Evolutionary conservation across 2,329 filamentous ascomycete genomes (phyloP), one percentile per base, ranked within the genome.

Genomic region (Aspergillus tubingensis): DNA sequence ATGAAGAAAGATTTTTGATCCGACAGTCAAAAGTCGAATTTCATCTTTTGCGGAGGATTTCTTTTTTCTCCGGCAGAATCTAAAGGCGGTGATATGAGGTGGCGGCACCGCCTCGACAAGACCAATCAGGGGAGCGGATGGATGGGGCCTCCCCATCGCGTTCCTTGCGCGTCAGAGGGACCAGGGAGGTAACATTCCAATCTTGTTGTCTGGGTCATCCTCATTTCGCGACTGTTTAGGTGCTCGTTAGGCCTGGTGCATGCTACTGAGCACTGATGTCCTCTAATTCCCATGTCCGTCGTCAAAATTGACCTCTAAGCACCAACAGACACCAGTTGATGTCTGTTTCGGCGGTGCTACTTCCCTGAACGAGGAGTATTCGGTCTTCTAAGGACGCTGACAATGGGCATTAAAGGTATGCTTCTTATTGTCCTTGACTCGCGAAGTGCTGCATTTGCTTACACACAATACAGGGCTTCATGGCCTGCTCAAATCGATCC

Each of bases 401-500:
- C 68, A 50, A 80, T 80, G 79, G 79, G 79, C 61, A 81, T 81
- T 64, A 76, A 79, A 75, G 79, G 78, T 78, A 70, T 43, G 8
- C 67, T 48, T 21, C 43, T 38, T 11, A 25, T 54, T 23, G n/a
- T 32, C 39, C 50, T 53, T 38, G 54, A 41, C 58, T 59, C 39
- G 56, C 13, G 15, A 48, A 39, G n/a, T 25, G 15, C 3, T 38
- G 15, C 38, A 4, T 15, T 39, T 7, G 47, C 49, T 68, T 41
- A 68, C 59, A 8, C 3, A 15, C 30, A 5, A 25, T 23, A 5
- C 59, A 93, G 94, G 95, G 48, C 86, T 99, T 57, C 84, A 98
- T 36, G 92, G 92, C 39, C 83, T 98, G 62, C 87, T 99, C 62
- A 98, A 98, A 79, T 98, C 95, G 49, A 98, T 99, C 57, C 95